Conservation (phyloP, 495 filamentous ascomycete species). For the Hypoxylon perforatum region DNA sequence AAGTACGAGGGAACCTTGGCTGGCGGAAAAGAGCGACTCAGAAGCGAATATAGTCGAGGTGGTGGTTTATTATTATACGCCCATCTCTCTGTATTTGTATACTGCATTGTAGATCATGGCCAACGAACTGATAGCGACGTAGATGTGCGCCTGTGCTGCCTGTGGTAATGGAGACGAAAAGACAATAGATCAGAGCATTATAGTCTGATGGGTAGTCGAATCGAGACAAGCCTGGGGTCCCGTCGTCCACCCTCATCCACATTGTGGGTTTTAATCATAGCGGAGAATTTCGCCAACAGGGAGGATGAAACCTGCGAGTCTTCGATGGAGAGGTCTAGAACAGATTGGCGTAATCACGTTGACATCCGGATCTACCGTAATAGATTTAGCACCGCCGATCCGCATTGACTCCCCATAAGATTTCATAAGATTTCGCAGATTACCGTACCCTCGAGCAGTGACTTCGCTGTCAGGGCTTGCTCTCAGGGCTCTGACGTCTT, state of each 20-base stretch:
- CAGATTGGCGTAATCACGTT: constrained; percentile 44
- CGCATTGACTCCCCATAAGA: constrained; percentile 34
- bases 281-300: constrained; percentile 33
- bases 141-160: constrained; percentile 2
- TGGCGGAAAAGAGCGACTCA: not conserved
- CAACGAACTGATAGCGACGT: constrained; percentile 7
- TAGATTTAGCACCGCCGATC: constrained; percentile 39
- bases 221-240: constrained; percentile 22
- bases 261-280: constrained; percentile 11
- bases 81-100: constrained; percentile 10
- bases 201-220: constrained; percentile 33
- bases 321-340: constrained; percentile 40
- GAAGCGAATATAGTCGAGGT: constrained; percentile 8
- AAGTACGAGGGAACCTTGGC: not conserved
- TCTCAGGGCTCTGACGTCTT: not conserved
- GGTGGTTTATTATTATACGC: constrained; percentile 11
- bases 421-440: constrained; percentile 34
- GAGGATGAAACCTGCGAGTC: constrained; percentile 20
- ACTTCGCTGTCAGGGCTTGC: too few relatives aligned
- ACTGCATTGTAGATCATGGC: constrained; percentile 17
- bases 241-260: not conserved
- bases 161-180: not conserved
- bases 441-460: constrained; percentile 10
- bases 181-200: constrained; percentile 34
- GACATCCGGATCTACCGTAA: constrained; percentile 37